Conservation (phyloP, 768 basidiomycete species). For the Podaxis sp. region DNA sequence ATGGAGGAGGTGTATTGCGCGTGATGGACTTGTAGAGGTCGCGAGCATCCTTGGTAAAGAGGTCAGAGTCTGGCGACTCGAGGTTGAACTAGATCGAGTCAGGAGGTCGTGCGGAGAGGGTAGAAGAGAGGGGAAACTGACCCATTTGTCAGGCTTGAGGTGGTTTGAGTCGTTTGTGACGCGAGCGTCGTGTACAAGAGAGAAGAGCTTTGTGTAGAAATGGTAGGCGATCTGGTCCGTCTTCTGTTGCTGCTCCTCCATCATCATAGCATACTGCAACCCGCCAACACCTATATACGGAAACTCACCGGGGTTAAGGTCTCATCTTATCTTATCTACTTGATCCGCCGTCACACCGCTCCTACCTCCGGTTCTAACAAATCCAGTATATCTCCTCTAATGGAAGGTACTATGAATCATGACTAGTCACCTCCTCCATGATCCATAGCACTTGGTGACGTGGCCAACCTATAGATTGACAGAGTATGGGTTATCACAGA, state of each 20-base stretch:
- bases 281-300: background rate
- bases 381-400: no score
- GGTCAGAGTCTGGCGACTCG: constrained; percentile 20
- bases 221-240: constrained; percentile 86
- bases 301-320: background rate
- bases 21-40: constrained; percentile 18
- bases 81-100: constrained; percentile 45
- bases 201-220: constrained; percentile 80
- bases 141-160: constrained; percentile 80
- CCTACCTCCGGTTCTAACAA: no score
- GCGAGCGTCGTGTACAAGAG: constrained; percentile 72
- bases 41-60: constrained; percentile 16
- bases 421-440: no score
- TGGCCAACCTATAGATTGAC: no score
- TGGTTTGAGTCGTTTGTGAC: constrained; percentile 49
- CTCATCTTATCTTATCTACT: constrained; percentile 12
- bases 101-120: constrained; percentile 38
- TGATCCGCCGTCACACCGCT: background rate
- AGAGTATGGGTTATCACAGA: no score
- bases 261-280: constrained; percentile 4
- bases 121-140: constrained; percentile 33
- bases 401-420: no score
- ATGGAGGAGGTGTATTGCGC: background rate
- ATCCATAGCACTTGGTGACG: no score
- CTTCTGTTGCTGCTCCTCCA: constrained; percentile 38